Conservation (phyloP, 2,329 filamentous ascomycete species). For the Diaporthe sp. region DNA sequence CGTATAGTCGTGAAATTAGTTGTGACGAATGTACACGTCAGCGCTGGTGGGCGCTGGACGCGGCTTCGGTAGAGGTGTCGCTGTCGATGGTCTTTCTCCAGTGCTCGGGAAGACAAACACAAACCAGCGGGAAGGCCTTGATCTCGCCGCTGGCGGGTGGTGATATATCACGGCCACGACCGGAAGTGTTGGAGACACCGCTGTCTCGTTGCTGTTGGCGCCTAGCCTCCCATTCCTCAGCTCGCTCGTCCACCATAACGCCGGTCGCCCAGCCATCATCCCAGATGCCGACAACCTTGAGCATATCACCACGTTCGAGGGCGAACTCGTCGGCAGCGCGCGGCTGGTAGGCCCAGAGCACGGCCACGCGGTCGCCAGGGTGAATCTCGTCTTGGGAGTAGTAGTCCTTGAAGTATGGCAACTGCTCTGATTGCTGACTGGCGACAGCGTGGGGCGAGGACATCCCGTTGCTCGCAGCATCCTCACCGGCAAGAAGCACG, state of each 20-base stretch:
- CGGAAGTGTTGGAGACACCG: conserved; percentile 87
- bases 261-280: conserved; percentile 99
- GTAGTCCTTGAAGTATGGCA: conserved; percentile 98
- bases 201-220: conserved; percentile 88
- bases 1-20: conserved; percentile 42
- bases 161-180: conserved; percentile 69
- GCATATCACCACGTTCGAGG: conserved; percentile 95
- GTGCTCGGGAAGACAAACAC: conserved; percentile 93
- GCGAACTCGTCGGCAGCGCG: conserved; percentile 94
- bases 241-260: conserved; percentile 82
- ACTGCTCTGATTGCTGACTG: conserved; percentile 94
- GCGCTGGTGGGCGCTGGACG: conserved; percentile 58
- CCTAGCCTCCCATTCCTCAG: conserved; percentile 89
- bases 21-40: background rate
- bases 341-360: conserved; percentile 97
- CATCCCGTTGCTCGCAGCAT: conserved; percentile 80
- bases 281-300: conserved; percentile 98
- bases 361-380: conserved; percentile 88
- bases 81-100: conserved; percentile 98
- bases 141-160: conserved; percentile 83
- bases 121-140: conserved; percentile 97
- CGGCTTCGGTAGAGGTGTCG: conserved; percentile 78
- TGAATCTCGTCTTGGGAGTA: conserved; percentile 98
- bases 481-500: conserved; percentile 78
- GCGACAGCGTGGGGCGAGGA: conserved; percentile 87